These are phyloP conservation scores for Ophiostoma montium DNA, from an alignment of 2,329 filamentous ascomycete genomes.

Conservation along the genomic window DNA sequence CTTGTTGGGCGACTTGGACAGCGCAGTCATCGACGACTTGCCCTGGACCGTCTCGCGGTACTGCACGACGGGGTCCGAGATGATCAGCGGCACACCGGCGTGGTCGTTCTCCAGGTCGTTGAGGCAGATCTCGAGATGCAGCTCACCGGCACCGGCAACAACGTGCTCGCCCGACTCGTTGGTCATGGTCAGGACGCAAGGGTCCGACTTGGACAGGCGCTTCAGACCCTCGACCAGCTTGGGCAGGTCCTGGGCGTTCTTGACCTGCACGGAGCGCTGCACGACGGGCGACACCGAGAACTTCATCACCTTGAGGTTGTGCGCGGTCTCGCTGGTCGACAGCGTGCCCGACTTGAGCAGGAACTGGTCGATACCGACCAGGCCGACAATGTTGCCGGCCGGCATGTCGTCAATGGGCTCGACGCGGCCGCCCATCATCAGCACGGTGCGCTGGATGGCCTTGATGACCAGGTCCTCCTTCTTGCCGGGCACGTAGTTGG, in stretches of 20 bases:
- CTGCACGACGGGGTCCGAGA: conserved; percentile 95
- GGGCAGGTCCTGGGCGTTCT: conserved; percentile 98
- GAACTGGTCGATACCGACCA: conserved; percentile 99
- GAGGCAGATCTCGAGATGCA: conserved; percentile 99
- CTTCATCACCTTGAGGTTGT: conserved; percentile 99
- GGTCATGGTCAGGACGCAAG: conserved; percentile 87
- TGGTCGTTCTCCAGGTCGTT: conserved; percentile 99
- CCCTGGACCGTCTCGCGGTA: conserved; percentile 90
- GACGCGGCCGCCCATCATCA: conserved; percentile 99
- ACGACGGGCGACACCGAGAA: conserved; percentile 99
- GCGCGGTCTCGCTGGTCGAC: conserved; percentile 89
- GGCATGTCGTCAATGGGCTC: conserved; percentile 97
- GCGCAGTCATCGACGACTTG: conserved; percentile 84
- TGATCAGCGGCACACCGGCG: conserved; percentile 91
- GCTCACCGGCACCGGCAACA: conserved; percentile 96
- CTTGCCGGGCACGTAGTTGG: conserved; percentile 95
- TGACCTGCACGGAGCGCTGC: conserved; percentile 96
- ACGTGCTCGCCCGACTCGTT: conserved; percentile 94
- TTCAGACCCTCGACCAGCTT: conserved; percentile 99
- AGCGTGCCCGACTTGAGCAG: conserved; percentile 99
- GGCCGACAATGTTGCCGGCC: conserved; percentile 98
- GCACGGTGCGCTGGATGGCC: conserved; percentile 97
- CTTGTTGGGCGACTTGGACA: conserved; percentile 99
- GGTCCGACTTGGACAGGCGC: conserved; percentile 99
- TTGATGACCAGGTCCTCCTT: conserved; percentile 99